Conservation (phyloP, 257 asterid species). For the Lycium ferocissimum region DNA sequence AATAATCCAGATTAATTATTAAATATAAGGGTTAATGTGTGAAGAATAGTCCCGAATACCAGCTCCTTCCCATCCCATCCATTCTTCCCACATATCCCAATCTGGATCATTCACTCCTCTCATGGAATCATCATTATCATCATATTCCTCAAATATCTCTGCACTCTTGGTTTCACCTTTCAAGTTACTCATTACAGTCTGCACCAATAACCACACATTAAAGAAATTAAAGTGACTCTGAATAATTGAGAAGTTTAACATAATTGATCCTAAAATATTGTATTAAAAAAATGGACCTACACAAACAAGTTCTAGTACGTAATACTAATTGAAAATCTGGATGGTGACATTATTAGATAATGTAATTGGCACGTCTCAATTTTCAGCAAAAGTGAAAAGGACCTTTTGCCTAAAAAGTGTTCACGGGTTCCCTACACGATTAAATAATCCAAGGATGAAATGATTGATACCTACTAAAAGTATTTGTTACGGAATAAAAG, state of each 20-base stretch:
- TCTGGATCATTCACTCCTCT: conserved; percentile 68
- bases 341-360: background rate
- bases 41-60: conserved; percentile 85
- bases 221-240: background rate
- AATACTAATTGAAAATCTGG: background rate
- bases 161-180: conserved; percentile 51
- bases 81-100: conserved; percentile 90
- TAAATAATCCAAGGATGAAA: background rate
- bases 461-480: conserved; percentile 25
- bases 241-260: too few relatives aligned
- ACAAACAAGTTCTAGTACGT: background rate
- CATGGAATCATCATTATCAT: conserved; percentile 46
- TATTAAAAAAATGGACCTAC: too few relatives aligned
- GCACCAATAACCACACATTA: conserved; percentile 31
- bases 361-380: background rate
- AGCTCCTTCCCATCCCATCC: conserved; percentile 99
- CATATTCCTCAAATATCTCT: conserved; percentile 33
- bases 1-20: background rate
- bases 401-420: background rate
- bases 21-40: conserved; percentile 62
- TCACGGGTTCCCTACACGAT: background rate
- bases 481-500: background rate
- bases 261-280: too few relatives aligned
- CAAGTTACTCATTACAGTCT: conserved; percentile 76
- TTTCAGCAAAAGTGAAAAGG: background rate